phyloP scores from a whole-genome alignment of 352 stramenopile genomes.

The Aphanomyces stellatus region DNA sequence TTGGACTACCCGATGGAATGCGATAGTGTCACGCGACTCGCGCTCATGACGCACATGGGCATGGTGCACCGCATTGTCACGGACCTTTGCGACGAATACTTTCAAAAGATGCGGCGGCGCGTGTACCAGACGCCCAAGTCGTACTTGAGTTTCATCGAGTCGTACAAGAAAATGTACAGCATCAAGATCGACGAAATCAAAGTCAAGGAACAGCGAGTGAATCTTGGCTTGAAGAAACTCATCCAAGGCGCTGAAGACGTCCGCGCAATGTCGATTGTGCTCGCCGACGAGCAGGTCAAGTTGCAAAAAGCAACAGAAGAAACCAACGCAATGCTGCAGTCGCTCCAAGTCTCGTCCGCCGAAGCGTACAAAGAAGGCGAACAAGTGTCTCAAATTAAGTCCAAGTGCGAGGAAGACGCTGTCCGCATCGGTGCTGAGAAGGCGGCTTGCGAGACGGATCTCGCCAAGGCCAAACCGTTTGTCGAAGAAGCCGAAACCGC shows the following conservation, averaged over 20 bases:
- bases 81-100: conserved; percentile 97
- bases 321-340: conserved; percentile 97
- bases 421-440: conserved; percentile 94
- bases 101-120: conserved; percentile 94
- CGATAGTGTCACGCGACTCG: conserved; percentile 70
- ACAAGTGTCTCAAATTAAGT: conserved; percentile 94
- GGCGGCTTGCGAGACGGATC: conserved; percentile 90
- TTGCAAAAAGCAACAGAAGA: conserved; percentile 94
- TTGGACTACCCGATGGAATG: conserved; percentile 95
- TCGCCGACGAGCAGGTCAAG: conserved; percentile 95
- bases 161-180: conserved; percentile 97
- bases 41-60: conserved; percentile 96
- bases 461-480: conserved; percentile 97
- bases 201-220: conserved; percentile 95
- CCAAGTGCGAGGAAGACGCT: conserved; percentile 94
- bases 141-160: conserved; percentile 97
- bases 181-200: conserved; percentile 93
- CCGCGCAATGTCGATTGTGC: conserved; percentile 94
- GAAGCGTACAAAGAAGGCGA: conserved; percentile 97
- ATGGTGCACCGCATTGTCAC: conserved; percentile 97
- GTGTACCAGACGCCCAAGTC: conserved; percentile 99
- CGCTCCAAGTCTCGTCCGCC: conserved; percentile 91
- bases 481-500: conserved; percentile 96
- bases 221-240: conserved; percentile 96
- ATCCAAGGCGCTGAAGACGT: conserved; percentile 96